phyloP scores from a whole-genome alignment of 257 asterid species.

The Nicotiana tabacum region DNA sequence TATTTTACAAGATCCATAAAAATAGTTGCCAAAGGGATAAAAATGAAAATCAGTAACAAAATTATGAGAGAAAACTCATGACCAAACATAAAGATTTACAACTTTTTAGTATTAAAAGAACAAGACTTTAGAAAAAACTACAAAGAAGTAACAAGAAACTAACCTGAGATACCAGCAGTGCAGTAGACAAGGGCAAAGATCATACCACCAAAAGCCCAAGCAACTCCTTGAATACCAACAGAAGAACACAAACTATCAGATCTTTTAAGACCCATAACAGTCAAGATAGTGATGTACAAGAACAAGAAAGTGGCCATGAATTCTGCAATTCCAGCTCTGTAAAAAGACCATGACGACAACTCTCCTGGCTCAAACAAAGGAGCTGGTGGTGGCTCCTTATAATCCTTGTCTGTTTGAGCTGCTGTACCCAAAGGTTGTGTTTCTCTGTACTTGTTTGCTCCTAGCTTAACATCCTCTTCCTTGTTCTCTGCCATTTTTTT shows the following conservation, averaged over 20 bases:
- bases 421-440: slow-evolving; percentile 45
- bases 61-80: neutral
- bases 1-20: neutral
- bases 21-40: neutral
- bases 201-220: slow-evolving; percentile 61
- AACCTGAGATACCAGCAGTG: slow-evolving; percentile 54
- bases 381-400: slow-evolving; percentile 63
- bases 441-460: slow-evolving; percentile 46
- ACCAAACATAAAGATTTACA: neutral
- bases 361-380: slow-evolving; percentile 65
- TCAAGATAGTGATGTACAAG: slow-evolving; percentile 37
- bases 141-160: neutral
- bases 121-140: slow-evolving; percentile 36
- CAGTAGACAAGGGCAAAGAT: slow-evolving; percentile 51
- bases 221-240: slow-evolving; percentile 48
- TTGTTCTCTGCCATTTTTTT: slow-evolving; percentile 41
- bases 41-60: neutral
- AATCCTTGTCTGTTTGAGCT: slow-evolving; percentile 48
- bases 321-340: slow-evolving; percentile 72
- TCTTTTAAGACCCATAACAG: slow-evolving; percentile 42
- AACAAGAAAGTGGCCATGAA: slow-evolving; percentile 59
- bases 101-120: slow-evolving; percentile 18
- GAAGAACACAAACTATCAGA: slow-evolving; percentile 33
- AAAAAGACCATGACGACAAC: slow-evolving; percentile 63
- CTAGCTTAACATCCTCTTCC: slow-evolving; percentile 45